phyloP scores from a whole-genome alignment of 495 filamentous ascomycete species.

The Aspergillus affinis region DNA sequence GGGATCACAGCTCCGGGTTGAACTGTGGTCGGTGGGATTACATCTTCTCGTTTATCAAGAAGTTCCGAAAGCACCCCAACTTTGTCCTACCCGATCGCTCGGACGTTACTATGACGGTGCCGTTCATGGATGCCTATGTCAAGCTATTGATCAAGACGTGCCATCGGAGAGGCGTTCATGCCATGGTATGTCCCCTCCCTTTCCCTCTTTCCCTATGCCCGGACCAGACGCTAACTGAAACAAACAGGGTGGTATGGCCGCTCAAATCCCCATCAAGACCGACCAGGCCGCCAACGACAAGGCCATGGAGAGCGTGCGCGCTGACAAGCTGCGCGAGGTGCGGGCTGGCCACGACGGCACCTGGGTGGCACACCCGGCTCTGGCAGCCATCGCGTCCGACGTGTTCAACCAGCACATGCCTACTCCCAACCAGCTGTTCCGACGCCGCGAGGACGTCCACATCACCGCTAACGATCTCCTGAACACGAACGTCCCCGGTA shows the following conservation, averaged over 20 bases:
- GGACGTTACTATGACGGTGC: conserved; percentile 94
- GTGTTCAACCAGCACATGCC: conserved; percentile 99
- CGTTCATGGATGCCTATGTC: conserved; percentile 98
- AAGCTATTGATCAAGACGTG: conserved; percentile 97
- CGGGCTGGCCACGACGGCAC: conserved; percentile 93
- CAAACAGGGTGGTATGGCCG: conserved; percentile 85
- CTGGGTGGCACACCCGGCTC: conserved; percentile 96
- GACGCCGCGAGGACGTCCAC: conserved; percentile 84
- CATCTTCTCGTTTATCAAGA: conserved; percentile 99
- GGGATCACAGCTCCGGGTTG: conserved; percentile 92
- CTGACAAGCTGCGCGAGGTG: conserved; percentile 95
- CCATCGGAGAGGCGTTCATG: conserved; percentile 91
- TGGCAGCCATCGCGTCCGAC: conserved; percentile 84
- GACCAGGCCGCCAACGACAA: conserved; percentile 34
- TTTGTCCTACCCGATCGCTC: conserved; percentile 93
- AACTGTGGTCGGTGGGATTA: conserved; percentile 99
- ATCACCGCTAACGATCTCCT: conserved; percentile 88
- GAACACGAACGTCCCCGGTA: conserved; percentile 97
- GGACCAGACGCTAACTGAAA: conserved; percentile 9
- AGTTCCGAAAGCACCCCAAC: conserved; percentile 90
- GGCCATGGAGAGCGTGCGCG: conserved; percentile 82
- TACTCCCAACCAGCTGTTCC: conserved; percentile 93
- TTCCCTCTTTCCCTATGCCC: neutral
- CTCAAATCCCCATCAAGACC: conserved; percentile 98
- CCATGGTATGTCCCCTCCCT: conserved; percentile 60